phyloP scores from a whole-genome alignment of 2,329 filamentous ascomycete genomes.

The Aspergillus ochraceus region DNA sequence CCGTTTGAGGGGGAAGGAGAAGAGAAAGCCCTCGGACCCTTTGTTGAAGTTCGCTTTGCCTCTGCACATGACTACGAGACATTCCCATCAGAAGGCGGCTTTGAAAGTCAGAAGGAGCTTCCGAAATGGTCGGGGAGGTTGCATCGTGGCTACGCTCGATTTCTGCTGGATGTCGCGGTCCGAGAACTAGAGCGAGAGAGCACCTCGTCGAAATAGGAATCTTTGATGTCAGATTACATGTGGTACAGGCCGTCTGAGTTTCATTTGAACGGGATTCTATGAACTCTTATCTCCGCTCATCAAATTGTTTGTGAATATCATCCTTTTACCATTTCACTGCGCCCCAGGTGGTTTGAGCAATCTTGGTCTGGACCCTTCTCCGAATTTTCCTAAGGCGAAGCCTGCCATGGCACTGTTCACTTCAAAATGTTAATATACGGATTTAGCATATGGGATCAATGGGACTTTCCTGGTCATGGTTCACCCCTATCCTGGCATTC shows the following conservation, averaged over 20 bases:
- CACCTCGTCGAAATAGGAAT: too few species aligned
- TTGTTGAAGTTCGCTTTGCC: slow-evolving; percentile 29
- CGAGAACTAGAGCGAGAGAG: slow-evolving; percentile 11
- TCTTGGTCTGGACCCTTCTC: too few species aligned
- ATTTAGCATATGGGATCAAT: not conserved
- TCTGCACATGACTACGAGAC: slow-evolving; percentile 30
- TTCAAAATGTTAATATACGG: too few species aligned
- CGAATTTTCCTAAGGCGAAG: too few species aligned
- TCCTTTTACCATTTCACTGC: too few species aligned
- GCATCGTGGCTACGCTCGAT: slow-evolving; percentile 28
- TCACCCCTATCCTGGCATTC: not conserved
- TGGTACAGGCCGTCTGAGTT: not conserved
- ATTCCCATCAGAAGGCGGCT: slow-evolving; percentile 17
- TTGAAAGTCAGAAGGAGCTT: slow-evolving; percentile 23
- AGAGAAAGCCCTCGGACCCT: not conserved
- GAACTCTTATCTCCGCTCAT: too few species aligned
- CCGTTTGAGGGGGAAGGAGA: slow-evolving; percentile 17
- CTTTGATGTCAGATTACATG: not conserved
- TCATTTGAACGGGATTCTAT: too few species aligned
- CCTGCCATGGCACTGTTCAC: too few species aligned
- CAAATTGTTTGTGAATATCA: too few species aligned
- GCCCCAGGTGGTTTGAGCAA: too few species aligned
- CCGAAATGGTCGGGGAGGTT: slow-evolving; percentile 23
- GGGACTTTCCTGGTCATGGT: not conserved
- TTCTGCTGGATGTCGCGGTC: slow-evolving; percentile 25